Evolutionary conservation across 306 rosid species (phyloP), one percentile per base, ranked within the genome.

Genomic region (Prunus armeniaca): DNA sequence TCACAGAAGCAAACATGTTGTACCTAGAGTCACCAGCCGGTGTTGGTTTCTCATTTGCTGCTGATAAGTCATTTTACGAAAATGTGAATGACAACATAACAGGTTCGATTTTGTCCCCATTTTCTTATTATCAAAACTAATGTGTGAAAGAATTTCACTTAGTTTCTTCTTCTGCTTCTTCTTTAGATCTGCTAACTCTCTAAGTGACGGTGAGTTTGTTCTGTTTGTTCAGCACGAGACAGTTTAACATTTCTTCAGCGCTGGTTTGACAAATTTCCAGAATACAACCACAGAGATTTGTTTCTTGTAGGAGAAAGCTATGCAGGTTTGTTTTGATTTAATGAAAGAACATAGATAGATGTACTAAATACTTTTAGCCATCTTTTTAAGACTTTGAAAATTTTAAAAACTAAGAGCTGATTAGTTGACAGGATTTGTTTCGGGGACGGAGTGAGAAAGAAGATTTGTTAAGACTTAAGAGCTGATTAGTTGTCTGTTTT

Each of bases 1-100:
- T 34, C 43, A 34, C 43, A 84, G 86, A 69, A 55, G 86, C 88
- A 57, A 87, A 87, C 25, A 66, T 87, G 18, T 50, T 86, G 71
- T 84, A 86, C 56, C 57, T 86, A 12, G 90, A 86, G 3, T 83
- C 90, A 15, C 90, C 86, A 4, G 86, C 82, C 2, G 84, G 90
- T 28, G 88, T 82, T 50, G 87, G 90, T 6, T 86, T 86, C 72
- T 86, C 90, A 52, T 81, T 76, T 47, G 81, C 90, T 34, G 43
- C 43, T 34, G 9, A 34, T 34, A 34, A 34, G 18, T 72, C 86
- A 14, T 86, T 81, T 61, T 86, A 79, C 69, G 19, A 9, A 41
- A 46, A 73, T 6, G 67, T 84, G 8, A 71, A 76, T 12, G 88
- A 84, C 45, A 67, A 64, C 30, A 62, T 79, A 28, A 81, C 90